Evolutionary conservation across 176 grass and related monocot species (phyloP), one percentile per base, ranked within the genome.

Genomic region (Neostapfia colusana): DNA sequence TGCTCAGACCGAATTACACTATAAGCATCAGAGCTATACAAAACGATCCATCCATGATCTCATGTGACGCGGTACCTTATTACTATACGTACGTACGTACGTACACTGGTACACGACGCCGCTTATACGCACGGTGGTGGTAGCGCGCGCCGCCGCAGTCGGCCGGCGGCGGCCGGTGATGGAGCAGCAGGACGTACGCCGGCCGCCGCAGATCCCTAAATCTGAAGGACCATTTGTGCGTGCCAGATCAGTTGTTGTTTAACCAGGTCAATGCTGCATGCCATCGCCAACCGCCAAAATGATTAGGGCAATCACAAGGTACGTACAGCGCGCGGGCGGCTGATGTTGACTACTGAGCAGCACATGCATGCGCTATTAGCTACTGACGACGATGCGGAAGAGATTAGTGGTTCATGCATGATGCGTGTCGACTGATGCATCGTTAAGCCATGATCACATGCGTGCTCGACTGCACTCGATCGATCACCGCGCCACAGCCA

Each of bases 251-350:
- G 25, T 70, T 38, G 25, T 70, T 38, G 0, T 60, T 0, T 46
- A 84, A 28, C 35, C 54, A 46, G 43, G 81, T 88, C 86, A 80
- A 84, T 75, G 79, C 68, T 68, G n/a, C n/a, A n/a, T n/a, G 80
- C 63, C 63, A 80, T 41, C 23, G 76, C 86, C 76, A 88, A 88
- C 76, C 38, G 56, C 81, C 70, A 18, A 46, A 80, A 70, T 84
- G 86, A 88, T 88, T 65, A 75, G 81, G 23, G 81, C 81, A 84
- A 88, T 79, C 81, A 74, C 69, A 67, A 23, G 45, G 45, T 8
- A 54, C 20, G 35, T 15, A 31, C 31, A 31, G 31, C 31, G 31
- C 31, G 31, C 31, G n/a, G 28, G 25, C 36, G 20, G 10, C 10
- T 5, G 10, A 10, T 58, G 55, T 58, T 58, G 26, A 26, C 55